A percentile compares a stretch with the other conserved stretches of the same genome.
These are phyloP conservation scores for Psidium guajava DNA, from an alignment of 345 rosid genomes.

Conservation along the genomic window DNA sequence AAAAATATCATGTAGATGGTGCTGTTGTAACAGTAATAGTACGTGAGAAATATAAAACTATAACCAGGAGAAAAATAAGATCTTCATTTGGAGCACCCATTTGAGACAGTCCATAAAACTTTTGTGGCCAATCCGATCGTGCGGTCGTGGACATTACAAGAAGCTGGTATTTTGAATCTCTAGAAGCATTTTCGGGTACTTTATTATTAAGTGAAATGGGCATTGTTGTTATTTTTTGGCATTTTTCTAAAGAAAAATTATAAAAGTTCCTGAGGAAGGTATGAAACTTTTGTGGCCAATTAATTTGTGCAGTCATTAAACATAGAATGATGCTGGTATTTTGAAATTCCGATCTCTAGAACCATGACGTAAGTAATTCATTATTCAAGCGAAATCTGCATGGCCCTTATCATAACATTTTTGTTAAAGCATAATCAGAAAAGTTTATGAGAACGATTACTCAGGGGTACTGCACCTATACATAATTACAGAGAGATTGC, in stretches of 20 bases:
- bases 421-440: neutral
- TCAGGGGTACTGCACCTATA: neutral
- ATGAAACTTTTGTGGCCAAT: neutral
- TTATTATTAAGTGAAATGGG: neutral
- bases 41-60: neutral
- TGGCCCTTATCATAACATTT: neutral
- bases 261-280: neutral
- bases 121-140: neutral
- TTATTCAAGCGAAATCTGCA: neutral
- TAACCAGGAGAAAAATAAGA: neutral
- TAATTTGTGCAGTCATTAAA: neutral
- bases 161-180: neutral
- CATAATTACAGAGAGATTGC: neutral
- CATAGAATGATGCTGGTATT: neutral
- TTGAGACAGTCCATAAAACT: neutral
- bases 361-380: neutral
- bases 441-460: neutral
- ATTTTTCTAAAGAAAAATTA: neutral
- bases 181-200: neutral
- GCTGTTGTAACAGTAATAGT: neutral
- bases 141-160: neutral
- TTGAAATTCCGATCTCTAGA: neutral
- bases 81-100: neutral
- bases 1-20: neutral
- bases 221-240: neutral